Evolutionary conservation across 2,329 filamentous ascomycete genomes (phyloP).

Genomic region (Chaetomium globosum): DNA sequence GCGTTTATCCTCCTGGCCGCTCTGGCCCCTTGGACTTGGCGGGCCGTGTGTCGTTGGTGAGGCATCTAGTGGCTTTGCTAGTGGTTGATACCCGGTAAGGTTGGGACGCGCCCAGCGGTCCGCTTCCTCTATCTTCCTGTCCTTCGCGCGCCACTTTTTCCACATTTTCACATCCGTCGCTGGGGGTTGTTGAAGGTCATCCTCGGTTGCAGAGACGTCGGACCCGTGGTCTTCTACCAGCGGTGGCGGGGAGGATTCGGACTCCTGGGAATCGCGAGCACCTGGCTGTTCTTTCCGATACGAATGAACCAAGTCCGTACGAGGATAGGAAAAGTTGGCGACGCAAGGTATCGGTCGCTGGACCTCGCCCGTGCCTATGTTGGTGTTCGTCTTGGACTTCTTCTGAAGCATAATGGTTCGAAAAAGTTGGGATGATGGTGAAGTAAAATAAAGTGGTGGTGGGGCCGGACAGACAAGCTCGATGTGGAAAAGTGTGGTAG

Average conservation of each 20-base stretch:
- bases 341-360: constrained; percentile 16
- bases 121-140: constrained; percentile 10
- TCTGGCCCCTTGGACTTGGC: constrained; percentile 14
- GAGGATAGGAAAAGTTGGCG: constrained; percentile 45
- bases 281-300: constrained; percentile 38
- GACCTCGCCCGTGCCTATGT: constrained; percentile 16
- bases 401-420: constrained; percentile 21
- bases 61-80: constrained; percentile 11
- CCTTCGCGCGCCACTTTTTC: constrained; percentile 50
- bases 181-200: constrained; percentile 52
- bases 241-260: constrained; percentile 51
- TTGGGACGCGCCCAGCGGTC: constrained; percentile 24
- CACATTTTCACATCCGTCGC: constrained; percentile 51
- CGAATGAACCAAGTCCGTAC: constrained; percentile 32
- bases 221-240: constrained; percentile 58
- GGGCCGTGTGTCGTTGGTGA: constrained; percentile 13
- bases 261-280: constrained; percentile 50
- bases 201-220: constrained; percentile 51
- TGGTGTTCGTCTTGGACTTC: constrained; percentile 23
- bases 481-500: neutral
- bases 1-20: constrained; percentile 9
- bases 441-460: constrained; percentile 3
- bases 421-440: neutral
- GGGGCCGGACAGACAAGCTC: neutral
- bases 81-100: constrained; percentile 2